Evolutionary conservation across 768 basidiomycete species (phyloP), one percentile per base, ranked within the genome.

Genomic region (Calocybe gangraenosa): DNA sequence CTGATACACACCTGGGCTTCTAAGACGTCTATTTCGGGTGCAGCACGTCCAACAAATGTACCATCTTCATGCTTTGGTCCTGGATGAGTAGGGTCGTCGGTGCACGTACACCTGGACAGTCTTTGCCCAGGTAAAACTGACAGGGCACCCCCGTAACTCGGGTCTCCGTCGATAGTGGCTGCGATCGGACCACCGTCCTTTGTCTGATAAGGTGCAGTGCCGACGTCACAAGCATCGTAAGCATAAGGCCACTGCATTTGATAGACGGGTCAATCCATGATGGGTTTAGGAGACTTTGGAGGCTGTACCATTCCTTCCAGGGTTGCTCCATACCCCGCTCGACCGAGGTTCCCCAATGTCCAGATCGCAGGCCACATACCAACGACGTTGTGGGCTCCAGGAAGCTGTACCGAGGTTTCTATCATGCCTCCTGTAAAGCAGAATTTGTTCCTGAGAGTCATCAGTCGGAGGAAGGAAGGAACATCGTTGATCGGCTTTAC

Each of bases 11-110:
- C 75, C 64, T 86, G 83, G 22, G 90, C 89, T 65, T 92, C 92
- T 49, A 93, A 81, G 34, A 93, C 63, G 61, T 93, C 92, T 49
- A 92, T 92, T 61, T 93, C 91, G 2, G 91, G 91, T 19, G 91
- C 86, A 18, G 83, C 65, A 21, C 92, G 72, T 2, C 90, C 92
- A 1, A 85, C 81, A 61, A 78, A 91, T 0, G 79, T 73, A 7
- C 87, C 86, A 61, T 90, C 84, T 0, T 69, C 46, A 39, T 81
- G 76, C 34, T 74, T 72, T 4, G 90, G 90, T 1, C 90, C 90
- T 22, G 91, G 91, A 58, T 92, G 90, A 20, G 76, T 43, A 3
- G 41, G 70, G 51, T 91, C 88, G 14, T 79, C 79, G 0, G 70
- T 59, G 60, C 92, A 93, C 0, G 92, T 92, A 62, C 92, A 93